Percentiles rank a stretch among this genome's conserved stretches.
Conservation (phyloP, 768 basidiomycete species). For the Postia placenta region DNA sequence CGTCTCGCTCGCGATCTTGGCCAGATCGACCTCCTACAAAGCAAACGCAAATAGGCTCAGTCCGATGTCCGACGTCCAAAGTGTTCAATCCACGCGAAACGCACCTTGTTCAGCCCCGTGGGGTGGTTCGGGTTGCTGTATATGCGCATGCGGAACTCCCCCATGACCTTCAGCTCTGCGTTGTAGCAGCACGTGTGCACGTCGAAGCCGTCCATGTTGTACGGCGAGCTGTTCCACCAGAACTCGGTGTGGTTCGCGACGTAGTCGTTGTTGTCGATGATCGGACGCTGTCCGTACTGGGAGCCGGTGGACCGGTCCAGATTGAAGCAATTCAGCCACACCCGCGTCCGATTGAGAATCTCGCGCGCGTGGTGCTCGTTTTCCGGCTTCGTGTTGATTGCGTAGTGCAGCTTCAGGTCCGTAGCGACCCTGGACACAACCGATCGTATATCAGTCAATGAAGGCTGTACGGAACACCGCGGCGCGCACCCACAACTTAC, state of each 20-base stretch:
- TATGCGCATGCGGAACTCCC: conserved; percentile 53
- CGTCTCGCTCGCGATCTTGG: conserved; percentile 54
- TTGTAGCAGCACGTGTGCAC: conserved; percentile 79
- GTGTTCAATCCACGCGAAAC: not conserved
- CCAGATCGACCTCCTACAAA: conserved; percentile 45
- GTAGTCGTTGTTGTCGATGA: conserved; percentile 72
- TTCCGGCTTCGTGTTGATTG: conserved; percentile 55
- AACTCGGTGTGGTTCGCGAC: conserved; percentile 62
- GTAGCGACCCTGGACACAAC: conserved; percentile 63
- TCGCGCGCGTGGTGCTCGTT: conserved; percentile 82
- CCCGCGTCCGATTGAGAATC: conserved; percentile 82
- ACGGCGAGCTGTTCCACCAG: conserved; percentile 66
- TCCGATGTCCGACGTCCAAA: not conserved
- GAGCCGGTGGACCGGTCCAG: conserved; percentile 84
- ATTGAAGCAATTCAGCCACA: conserved; percentile 90
- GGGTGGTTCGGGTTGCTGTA: conserved; percentile 72
- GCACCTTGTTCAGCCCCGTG: conserved; percentile 69
- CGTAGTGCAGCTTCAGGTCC: conserved; percentile 82
- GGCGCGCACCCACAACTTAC: conserved; percentile 30
- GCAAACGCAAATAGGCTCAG: not conserved
- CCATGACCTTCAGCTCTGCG: conserved; percentile 61
- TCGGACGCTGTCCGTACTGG: conserved; percentile 84
- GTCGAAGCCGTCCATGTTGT: conserved; percentile 70
- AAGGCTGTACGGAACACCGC: too few species aligned
- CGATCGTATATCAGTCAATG: conserved; percentile 2